phyloP scores from a whole-genome alignment of 2,329 filamentous ascomycete species.

The Chaetomium sp. region DNA sequence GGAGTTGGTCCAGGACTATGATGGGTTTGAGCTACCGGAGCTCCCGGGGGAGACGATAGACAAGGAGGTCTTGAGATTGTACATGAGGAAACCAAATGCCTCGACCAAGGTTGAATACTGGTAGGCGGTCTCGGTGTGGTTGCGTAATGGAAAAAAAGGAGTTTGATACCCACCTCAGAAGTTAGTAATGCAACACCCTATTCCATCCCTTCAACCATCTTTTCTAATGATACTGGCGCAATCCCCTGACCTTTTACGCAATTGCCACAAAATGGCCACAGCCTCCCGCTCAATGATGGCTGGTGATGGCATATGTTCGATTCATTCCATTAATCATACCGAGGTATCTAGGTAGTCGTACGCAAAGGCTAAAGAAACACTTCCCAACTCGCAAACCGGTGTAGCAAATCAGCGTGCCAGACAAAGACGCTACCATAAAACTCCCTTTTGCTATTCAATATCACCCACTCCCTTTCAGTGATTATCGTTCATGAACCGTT shows the following conservation, averaged over 20 bases:
- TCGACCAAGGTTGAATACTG: constrained; percentile 16
- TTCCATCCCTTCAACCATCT: no score
- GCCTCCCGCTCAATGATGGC: background rate
- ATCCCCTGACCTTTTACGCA: background rate
- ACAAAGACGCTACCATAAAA: background rate
- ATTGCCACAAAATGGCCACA: background rate
- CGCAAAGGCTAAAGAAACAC: background rate
- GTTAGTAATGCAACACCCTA: background rate
- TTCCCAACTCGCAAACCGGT: background rate
- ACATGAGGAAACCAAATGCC: constrained; percentile 15
- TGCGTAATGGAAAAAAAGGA: background rate
- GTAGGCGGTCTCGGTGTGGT: no score
- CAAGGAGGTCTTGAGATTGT: constrained; percentile 6
- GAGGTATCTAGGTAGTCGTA: background rate
- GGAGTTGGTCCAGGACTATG: constrained; percentile 23
- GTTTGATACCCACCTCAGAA: background rate
- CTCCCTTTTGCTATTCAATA: background rate
- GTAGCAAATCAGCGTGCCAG: background rate
- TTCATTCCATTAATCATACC: background rate
- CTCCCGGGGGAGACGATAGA: constrained; percentile 11
- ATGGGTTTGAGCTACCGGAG: constrained; percentile 21
- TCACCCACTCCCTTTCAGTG: background rate
- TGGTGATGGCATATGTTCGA: background rate
- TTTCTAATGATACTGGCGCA: background rate
- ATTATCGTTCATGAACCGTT: constrained; percentile 38